Evolutionary conservation across 495 filamentous ascomycete genomes (phyloP), one percentile per base, ranked within the genome.

Genomic region (Podospora pseudoanserina): DNA sequence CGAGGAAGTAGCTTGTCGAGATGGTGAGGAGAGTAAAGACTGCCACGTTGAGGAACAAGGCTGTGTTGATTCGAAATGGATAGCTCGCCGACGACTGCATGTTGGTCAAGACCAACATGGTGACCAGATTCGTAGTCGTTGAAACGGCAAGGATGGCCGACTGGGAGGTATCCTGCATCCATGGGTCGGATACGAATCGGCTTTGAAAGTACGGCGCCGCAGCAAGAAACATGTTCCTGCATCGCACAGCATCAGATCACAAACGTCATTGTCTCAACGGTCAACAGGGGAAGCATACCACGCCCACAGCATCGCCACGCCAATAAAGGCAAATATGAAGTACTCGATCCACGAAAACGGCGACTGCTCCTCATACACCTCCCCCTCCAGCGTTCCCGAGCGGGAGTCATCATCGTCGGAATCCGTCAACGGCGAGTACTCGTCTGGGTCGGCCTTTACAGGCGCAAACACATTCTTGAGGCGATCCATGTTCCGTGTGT

Each of bases 151-250:
- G 83, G 73, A 97, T 94, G 60, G 92, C 87, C 3, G 93, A 88
- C 74, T 97, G 93, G 78, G 96, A 98, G 82, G 93, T 88, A 18
- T 82, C 79, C 20, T 89, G 85, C 64, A 94, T 88, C 83, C 87
- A 90, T 58, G 87, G 81, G 74, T 88, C 83, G 55, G 85, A 85
- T 56, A 82, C 77, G 76, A 99, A 97, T 67, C 96, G 93, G 63
- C 79, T 82, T 74, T 94, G 88, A 83, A 99, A 97, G 82, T 97
- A 97, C 7, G 94, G 92, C 15, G 91, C 91, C 9, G 94, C 93
- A 19, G 96, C 95, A 68, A 99, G 87, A 81, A 98, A 97, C 94
- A 97, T 97, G 82, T 97, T 98, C 94, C 94, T 97, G 65, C 19
- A 55, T 23, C 4, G 20, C 67, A 55, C 54, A 60, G 55, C 76